Evolutionary conservation across 2,329 filamentous ascomycete species (phyloP), one percentile per base, ranked within the genome.

Genomic region (Phoma sp.): DNA sequence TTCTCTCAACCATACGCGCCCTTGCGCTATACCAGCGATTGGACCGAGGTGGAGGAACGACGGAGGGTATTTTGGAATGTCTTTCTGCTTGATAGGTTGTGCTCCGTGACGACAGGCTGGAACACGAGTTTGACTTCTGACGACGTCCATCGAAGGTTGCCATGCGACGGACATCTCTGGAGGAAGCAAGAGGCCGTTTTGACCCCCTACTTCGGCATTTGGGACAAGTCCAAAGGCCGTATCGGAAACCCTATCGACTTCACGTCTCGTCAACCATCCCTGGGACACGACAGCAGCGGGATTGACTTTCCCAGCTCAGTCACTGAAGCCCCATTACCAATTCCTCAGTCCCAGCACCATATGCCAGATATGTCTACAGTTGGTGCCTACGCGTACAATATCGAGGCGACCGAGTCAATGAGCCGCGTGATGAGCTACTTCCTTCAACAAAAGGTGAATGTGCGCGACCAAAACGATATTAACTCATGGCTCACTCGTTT

Each of bases 131-230:
- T 65, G 24, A 63, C 63, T 8, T 63, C 63, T 6, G 58, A 63
- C 24, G 63, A 65, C 29, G 63, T 65, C 3, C 55, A 51, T 29
- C 49, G 63, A 19, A 57, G 63, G 29, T 43, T 65, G 6, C 63
- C 63, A 8, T 62, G 61, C 19, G 63, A 65, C 27, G 63, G 63
- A 5, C 58, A 60, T 43, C 35, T 65, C 9, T 65, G 63, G 63
- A 51, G 60, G n/a, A 65, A 61, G 33, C 39, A 60, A 22, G 47
- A 57, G 15, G 37, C 57, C 24, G 63, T 60, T 7, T 21, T 51
- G 29, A 65, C 63, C 12, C 63, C 61, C 3, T 65, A 62, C 37
- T 56, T 65, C 33, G 63, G 63, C 24, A 65, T 65, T 24, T 65
- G 63, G 63, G 63, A 65, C 53, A 63, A 59, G 31, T 63, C 63